Conservation (phyloP, 2,329 filamentous ascomycete genomes). For the Fusarium denticulatum region DNA sequence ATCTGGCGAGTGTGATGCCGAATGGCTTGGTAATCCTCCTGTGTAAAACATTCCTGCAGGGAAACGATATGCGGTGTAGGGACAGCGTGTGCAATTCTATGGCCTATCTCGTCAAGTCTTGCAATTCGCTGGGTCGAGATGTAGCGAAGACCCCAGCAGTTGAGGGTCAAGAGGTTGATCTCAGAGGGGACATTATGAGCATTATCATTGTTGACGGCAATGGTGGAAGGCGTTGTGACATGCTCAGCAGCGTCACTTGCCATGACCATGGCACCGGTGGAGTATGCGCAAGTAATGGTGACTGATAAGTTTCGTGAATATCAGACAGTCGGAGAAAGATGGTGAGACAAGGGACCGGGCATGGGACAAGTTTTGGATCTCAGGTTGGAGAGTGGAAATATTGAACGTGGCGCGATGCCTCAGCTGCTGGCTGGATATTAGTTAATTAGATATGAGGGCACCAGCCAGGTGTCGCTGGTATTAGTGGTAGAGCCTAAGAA, state of each 20-base stretch:
- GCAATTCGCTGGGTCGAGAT: constrained; percentile 80
- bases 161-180: constrained; percentile 86
- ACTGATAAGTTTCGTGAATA: constrained; percentile 1
- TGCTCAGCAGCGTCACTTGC: constrained; percentile 30
- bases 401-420: constrained; percentile 13
- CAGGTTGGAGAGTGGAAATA: background rate
- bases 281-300: constrained; percentile 25
- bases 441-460: constrained; percentile 30
- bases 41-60: constrained; percentile 95
- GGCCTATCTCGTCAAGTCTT: constrained; percentile 85
- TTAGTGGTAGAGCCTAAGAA: constrained; percentile 26
- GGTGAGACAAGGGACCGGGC: background rate
- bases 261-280: constrained; percentile 34
- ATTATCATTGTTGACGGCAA: constrained; percentile 34
- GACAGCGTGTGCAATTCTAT: constrained; percentile 73
- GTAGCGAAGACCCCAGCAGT: constrained; percentile 96
- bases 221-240: constrained; percentile 34
- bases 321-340: background rate
- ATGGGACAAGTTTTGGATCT: background rate
- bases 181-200: constrained; percentile 58
- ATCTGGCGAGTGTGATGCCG: constrained; percentile 76
- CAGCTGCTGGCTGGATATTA: constrained; percentile 31
- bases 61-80: constrained; percentile 85
- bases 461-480: constrained; percentile 1
- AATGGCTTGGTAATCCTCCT: constrained; percentile 83